Evolutionary conservation across 2,329 filamentous ascomycete species (phyloP).

Genomic region (Aspergillus nomiae): DNA sequence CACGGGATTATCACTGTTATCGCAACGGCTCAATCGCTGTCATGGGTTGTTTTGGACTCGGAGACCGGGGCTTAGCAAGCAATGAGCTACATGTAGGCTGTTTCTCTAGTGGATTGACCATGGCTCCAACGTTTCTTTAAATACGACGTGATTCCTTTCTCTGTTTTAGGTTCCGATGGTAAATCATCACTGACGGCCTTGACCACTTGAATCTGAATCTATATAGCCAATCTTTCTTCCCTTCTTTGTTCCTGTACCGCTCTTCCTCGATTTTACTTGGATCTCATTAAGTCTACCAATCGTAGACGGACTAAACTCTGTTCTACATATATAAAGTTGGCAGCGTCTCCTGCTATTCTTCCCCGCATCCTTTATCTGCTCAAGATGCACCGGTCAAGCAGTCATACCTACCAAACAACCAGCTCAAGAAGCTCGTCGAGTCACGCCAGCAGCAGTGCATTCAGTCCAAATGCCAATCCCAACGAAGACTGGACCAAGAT

Average conservation of each 20-base stretch:
- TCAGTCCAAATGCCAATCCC: conserved; percentile 89
- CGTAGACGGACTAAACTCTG: background rate
- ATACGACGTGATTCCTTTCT: conserved; percentile 19
- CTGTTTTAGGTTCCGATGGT: conserved; percentile 13
- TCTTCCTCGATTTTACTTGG: conserved; percentile 12
- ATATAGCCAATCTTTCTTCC: conserved; percentile 29
- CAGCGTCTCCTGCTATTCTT: background rate
- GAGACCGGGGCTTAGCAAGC: conserved; percentile 26
- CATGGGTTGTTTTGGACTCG: conserved; percentile 16
- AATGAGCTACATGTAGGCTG: conserved; percentile 15
- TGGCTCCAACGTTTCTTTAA: conserved; percentile 21
- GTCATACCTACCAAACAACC: conserved; percentile 30
- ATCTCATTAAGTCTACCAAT: background rate
- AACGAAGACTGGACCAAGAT: conserved; percentile 99
- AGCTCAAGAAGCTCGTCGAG: conserved; percentile 66
- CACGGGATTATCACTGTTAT: conserved; percentile 25
- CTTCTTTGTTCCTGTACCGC: conserved; percentile 9
- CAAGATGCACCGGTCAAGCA: conserved; percentile 36
- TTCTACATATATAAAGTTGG: background rate
- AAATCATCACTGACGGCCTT: conserved; percentile 11
- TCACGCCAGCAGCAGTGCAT: conserved; percentile 87
- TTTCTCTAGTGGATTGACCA: conserved; percentile 21
- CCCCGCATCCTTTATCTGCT: conserved; percentile 5
- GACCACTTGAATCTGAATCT: conserved; percentile 13
- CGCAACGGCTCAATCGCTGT: conserved; percentile 23